These are phyloP conservation scores for Pseudogymnoascus sp. DNA, from an alignment of 2,329 filamentous ascomycete genomes.

Conservation along the genomic window DNA sequence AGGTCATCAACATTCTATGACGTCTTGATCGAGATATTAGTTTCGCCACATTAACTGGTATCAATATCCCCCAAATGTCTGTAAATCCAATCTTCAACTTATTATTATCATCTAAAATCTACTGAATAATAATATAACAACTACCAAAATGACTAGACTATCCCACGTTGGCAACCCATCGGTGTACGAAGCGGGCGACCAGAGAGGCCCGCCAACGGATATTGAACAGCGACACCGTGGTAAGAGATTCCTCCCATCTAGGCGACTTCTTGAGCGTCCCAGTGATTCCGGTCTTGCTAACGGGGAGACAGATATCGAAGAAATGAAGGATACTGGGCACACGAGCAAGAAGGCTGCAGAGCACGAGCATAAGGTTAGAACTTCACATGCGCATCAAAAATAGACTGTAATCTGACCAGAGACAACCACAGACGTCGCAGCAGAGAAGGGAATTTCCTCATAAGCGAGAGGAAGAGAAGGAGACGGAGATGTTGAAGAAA, in stretches of 20 bases:
- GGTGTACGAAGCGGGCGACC: constrained; percentile 71
- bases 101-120: background rate
- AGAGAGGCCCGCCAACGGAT: constrained; percentile 53
- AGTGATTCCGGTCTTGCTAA: constrained; percentile 59
- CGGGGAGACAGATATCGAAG: background rate
- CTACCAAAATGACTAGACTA: constrained; percentile 9
- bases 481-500: constrained; percentile 21
- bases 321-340: background rate
- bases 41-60: background rate
- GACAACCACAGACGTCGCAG: constrained; percentile 16
- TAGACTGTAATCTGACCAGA: background rate
- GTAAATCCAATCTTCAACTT: background rate
- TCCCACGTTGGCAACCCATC: constrained; percentile 49
- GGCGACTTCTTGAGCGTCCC: constrained; percentile 62
- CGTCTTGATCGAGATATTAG: background rate
- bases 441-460: constrained; percentile 33
- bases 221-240: constrained; percentile 39
- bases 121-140: background rate
- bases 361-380: constrained; percentile 44
- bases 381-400: background rate
- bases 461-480: constrained; percentile 32
- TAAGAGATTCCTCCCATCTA: constrained; percentile 58
- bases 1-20: background rate
- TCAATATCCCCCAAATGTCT: background rate
- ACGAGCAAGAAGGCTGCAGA: constrained; percentile 63